Percentiles rank a stretch among this genome's conserved stretches.
phyloP scores from a whole-genome alignment of 176 grass and related monocot species.

The Carex kokanica region DNA sequence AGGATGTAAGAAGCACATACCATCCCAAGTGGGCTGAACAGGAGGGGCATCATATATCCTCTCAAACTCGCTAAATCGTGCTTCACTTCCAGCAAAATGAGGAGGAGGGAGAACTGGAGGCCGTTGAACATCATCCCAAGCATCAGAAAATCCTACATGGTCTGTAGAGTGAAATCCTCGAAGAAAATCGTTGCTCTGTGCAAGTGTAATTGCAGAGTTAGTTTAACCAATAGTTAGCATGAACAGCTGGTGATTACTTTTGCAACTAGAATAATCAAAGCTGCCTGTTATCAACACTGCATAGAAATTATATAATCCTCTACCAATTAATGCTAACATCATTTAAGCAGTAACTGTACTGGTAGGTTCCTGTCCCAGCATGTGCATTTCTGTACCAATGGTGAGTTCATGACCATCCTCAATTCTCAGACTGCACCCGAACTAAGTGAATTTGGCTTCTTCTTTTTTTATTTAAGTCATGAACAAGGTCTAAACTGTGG shows the following conservation, averaged over 20 bases:
- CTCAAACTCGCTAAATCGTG: conserved; percentile 59
- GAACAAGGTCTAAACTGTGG: background rate
- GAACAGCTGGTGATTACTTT: background rate
- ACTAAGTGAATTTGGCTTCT: background rate
- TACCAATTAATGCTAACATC: background rate
- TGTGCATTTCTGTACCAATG: background rate
- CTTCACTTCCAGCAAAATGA: conserved; percentile 34
- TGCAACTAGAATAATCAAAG: background rate
- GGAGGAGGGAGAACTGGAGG: conserved; percentile 39
- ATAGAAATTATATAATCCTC: background rate
- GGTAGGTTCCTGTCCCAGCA: background rate
- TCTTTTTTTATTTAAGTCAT: background rate
- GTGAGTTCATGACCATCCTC: too few species aligned
- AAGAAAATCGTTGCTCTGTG: conserved; percentile 59
- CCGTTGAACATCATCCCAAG: conserved; percentile 69
- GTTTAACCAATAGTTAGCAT: background rate
- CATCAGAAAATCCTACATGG: conserved; percentile 49
- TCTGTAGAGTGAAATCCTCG: conserved; percentile 31
- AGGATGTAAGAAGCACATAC: conserved; percentile 31
- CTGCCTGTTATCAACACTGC: background rate
- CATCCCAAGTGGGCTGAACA: conserved; percentile 53
- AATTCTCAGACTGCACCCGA: background rate
- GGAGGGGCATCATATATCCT: conserved; percentile 57
- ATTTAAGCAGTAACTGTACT: background rate
- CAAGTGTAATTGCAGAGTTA: conserved; percentile 16